phyloP scores from a whole-genome alignment of 2,329 filamentous ascomycete genomes.

The Elsinoe australis region DNA sequence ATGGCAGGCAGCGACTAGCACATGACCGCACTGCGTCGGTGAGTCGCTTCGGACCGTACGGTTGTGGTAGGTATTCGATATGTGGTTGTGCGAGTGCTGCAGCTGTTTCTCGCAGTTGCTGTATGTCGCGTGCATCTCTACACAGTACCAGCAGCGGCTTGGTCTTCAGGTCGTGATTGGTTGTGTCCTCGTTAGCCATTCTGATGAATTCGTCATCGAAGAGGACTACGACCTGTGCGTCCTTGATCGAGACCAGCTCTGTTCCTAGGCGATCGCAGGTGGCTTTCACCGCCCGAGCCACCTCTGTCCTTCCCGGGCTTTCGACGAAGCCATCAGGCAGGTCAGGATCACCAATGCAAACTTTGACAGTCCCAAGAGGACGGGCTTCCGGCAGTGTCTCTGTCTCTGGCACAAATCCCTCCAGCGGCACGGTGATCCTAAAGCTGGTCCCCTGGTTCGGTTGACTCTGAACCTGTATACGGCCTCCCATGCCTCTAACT shows the following conservation, averaged over 20 bases:
- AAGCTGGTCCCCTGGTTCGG: neutral
- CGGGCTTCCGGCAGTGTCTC: neutral
- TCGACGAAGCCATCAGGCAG: neutral
- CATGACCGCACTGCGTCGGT: neutral
- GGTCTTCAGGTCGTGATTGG: neutral
- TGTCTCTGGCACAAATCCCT: neutral
- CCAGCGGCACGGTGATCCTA: neutral
- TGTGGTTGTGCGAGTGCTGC: neutral
- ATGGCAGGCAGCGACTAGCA: neutral
- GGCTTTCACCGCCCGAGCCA: neutral
- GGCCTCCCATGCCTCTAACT: constrained; percentile 24
- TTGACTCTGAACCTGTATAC: constrained; percentile 20
- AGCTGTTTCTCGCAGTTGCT: neutral
- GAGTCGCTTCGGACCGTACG: constrained; percentile 5
- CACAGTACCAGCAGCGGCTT: constrained; percentile 17
- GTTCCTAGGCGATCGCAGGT: neutral
- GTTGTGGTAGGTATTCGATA: neutral
- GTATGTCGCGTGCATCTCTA: constrained; percentile 1
- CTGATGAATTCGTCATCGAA: constrained; percentile 1
- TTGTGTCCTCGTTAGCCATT: neutral
- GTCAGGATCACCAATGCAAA: neutral
- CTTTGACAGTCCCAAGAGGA: neutral
- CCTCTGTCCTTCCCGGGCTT: too few species aligned
- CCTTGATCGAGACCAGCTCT: neutral
- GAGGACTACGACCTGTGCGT: constrained; percentile 6